Evolutionary conservation across 148 eudicot genomes (phyloP).

Genomic region (Cornus suecica): DNA sequence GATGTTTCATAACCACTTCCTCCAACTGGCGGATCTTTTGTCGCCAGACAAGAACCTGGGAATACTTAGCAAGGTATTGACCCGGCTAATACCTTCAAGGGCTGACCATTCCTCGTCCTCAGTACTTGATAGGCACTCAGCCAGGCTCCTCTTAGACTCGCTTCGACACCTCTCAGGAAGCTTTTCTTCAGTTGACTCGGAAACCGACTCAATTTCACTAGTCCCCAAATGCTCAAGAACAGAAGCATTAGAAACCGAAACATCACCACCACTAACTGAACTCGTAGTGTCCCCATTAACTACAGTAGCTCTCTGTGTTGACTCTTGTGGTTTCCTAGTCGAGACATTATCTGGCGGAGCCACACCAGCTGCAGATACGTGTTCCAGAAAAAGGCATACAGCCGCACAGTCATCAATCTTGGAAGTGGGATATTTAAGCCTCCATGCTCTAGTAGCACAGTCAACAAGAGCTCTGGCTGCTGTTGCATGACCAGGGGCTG

Average conservation of each 20-base stretch:
- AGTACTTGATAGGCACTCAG: slow-evolving; percentile 47
- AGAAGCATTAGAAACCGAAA: slow-evolving; percentile 13
- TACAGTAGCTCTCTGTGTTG: slow-evolving; percentile 5
- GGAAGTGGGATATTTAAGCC: slow-evolving; percentile 60
- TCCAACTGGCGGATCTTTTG: slow-evolving; percentile 44
- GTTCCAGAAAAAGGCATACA: slow-evolving; percentile 46
- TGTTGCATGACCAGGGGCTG: slow-evolving; percentile 48
- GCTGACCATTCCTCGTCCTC: slow-evolving; percentile 68
- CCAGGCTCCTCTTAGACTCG: slow-evolving; percentile 50
- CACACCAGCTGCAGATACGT: slow-evolving; percentile 9
- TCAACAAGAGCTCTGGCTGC: slow-evolving; percentile 64
- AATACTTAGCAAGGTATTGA: slow-evolving; percentile 50
- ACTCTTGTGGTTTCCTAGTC: slow-evolving; percentile 8
- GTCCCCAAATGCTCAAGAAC: slow-evolving; percentile 14
- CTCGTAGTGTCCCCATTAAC: slow-evolving; percentile 4
- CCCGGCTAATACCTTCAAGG: slow-evolving; percentile 55
- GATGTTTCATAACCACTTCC: slow-evolving; percentile 39
- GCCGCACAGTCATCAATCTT: slow-evolving; percentile 61
- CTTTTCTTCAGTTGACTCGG: slow-evolving; percentile 23
- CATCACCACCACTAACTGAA: slow-evolving; percentile 8
- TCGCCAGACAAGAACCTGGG: slow-evolving; percentile 45
- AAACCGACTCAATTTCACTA: slow-evolving; percentile 43
- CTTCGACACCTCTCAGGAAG: slow-evolving; percentile 22
- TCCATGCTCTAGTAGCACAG: slow-evolving; percentile 61
- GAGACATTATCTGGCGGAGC: slow-evolving; percentile 11